These are phyloP conservation scores for Ascosphaera apis DNA, from an alignment of 2,329 filamentous ascomycete genomes.

Conservation along the genomic window DNA sequence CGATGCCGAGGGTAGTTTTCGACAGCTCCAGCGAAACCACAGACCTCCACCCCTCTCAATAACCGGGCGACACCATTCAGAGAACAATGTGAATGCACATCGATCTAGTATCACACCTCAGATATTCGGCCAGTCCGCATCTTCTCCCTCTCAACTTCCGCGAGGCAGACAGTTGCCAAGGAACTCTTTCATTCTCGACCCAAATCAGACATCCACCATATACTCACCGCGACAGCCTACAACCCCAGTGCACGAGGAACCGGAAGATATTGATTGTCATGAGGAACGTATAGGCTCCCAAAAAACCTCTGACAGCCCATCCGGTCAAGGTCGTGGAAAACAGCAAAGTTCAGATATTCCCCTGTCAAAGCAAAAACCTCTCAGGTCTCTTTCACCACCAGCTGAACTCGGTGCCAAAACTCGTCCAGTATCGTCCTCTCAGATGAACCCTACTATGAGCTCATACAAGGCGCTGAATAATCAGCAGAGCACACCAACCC, in stretches of 20 bases:
- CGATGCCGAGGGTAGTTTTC: slow-evolving; percentile 11
- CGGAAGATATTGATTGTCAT: slow-evolving; percentile 4
- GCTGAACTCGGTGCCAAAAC: slow-evolving; percentile 4
- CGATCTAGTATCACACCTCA: slow-evolving; percentile 7
- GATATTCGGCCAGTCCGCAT: slow-evolving; percentile 11
- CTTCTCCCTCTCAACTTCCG: slow-evolving; percentile 31
- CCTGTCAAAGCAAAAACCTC: neutral
- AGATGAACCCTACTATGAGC: slow-evolving; percentile 6
- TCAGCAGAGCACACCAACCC: slow-evolving; percentile 1
- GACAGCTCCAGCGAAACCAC: slow-evolving; percentile 27
- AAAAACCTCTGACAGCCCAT: no score
- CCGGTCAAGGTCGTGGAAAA: no score
- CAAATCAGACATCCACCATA: slow-evolving; percentile 31
- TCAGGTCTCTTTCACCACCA: slow-evolving; percentile 14
- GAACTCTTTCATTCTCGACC: slow-evolving; percentile 35
- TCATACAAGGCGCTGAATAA: neutral
- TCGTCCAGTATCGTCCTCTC: slow-evolving; percentile 9
- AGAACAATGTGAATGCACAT: no score
- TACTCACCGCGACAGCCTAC: slow-evolving; percentile 26
- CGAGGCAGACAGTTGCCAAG: slow-evolving; percentile 60
- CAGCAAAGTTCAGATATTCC: no score
- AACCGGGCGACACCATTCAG: slow-evolving; percentile 8
- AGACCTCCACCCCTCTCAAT: slow-evolving; percentile 3
- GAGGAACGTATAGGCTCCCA: no score
- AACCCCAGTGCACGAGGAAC: slow-evolving; percentile 11